phyloP scores from a whole-genome alignment of 1,139 yeast genomes.

The Casaregolazyma suthepensis region DNA sequence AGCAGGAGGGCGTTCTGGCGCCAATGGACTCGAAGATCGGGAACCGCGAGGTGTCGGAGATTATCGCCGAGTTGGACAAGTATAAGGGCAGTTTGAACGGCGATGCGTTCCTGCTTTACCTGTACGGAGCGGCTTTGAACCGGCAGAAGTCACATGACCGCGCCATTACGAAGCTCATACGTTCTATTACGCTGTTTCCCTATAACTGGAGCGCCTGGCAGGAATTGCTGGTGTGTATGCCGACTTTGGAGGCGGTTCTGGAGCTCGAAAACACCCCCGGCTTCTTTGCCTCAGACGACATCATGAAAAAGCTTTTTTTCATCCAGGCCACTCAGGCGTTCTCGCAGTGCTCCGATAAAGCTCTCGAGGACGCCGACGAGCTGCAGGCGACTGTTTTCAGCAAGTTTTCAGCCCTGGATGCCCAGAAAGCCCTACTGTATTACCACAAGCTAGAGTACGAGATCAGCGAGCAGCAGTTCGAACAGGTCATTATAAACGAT shows the following conservation, averaged over 20 bases:
- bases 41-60: constrained; percentile 31
- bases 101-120: constrained; percentile 63
- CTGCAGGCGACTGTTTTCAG: constrained; percentile 58
- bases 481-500: constrained; percentile 63
- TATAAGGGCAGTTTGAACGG: constrained; percentile 11
- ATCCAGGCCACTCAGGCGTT: constrained; percentile 73
- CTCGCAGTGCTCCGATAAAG: constrained; percentile 54
- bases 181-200: constrained; percentile 61
- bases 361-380: constrained; percentile 34
- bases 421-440: constrained; percentile 73
- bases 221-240: constrained; percentile 63
- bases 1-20: constrained; percentile 57
- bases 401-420: constrained; percentile 62
- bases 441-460: constrained; percentile 77
- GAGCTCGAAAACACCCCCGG: background rate
- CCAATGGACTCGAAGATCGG: constrained; percentile 36
- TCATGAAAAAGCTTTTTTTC: constrained; percentile 55
- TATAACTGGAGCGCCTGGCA: constrained; percentile 95
- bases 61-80: constrained; percentile 31
- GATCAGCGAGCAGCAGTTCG: constrained; percentile 75
- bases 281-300: constrained; percentile 25
- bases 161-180: constrained; percentile 56
- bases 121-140: constrained; percentile 54
- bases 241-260: constrained; percentile 49
- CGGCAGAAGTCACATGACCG: constrained; percentile 52